These are phyloP conservation scores for Dendrothele bispora DNA, from an alignment of 768 basidiomycete species.

Conservation along the genomic window DNA sequence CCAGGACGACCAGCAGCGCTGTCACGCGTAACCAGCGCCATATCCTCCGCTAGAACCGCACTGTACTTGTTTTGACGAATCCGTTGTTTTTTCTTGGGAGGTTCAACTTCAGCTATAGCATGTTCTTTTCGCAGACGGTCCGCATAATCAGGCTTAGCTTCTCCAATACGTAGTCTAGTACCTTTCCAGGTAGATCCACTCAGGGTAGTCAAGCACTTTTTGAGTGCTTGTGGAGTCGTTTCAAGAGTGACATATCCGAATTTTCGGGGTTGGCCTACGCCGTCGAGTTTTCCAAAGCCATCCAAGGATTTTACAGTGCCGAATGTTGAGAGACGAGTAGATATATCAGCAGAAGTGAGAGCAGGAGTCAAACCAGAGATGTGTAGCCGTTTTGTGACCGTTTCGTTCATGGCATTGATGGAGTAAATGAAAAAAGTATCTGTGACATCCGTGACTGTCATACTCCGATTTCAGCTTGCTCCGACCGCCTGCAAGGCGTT, in stretches of 20 bases:
- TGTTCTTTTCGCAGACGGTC: constrained; percentile 51
- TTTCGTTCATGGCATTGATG: too few species aligned
- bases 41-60: constrained; percentile 54
- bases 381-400: constrained; percentile 69
- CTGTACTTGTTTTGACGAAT: constrained; percentile 28
- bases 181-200: constrained; percentile 89
- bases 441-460: too few species aligned
- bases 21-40: constrained; percentile 62
- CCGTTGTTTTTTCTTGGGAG: constrained; percentile 44
- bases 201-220: constrained; percentile 70
- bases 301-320: constrained; percentile 69
- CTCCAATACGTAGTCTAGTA: constrained; percentile 78
- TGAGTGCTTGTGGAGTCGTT: constrained; percentile 55
- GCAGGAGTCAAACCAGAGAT: constrained; percentile 75
- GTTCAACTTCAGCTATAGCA: constrained; percentile 24
- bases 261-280: constrained; percentile 62
- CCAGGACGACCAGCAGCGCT: constrained; percentile 52
- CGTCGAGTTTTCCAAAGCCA: constrained; percentile 66
- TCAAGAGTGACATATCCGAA: constrained; percentile 78
- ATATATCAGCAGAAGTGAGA: constrained; percentile 58
- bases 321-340: constrained; percentile 58
- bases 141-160: constrained; percentile 74
- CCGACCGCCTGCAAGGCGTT: not conserved
- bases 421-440: too few species aligned
- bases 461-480: too few species aligned